These are phyloP conservation scores for Fallopia convolvulus DNA, from an alignment of 148 eudicot species.

Conservation along the genomic window DNA sequence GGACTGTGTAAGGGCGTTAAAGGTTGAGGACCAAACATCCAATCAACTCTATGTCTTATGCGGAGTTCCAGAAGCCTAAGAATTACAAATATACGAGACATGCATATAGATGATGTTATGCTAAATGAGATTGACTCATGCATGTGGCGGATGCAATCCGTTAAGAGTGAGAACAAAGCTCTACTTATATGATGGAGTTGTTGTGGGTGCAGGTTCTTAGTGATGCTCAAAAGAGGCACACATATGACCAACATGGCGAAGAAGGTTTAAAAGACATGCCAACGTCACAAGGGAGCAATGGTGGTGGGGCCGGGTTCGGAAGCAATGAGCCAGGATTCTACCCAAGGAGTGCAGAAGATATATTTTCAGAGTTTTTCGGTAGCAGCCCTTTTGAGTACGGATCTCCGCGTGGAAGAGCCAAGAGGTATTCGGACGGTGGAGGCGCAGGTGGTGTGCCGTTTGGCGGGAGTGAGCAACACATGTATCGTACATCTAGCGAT, in stretches of 20 bases:
- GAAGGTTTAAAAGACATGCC: conserved; percentile 75
- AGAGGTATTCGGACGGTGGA: conserved; percentile 40
- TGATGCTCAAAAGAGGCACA: conserved; percentile 52
- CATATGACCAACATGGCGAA: conserved; percentile 76
- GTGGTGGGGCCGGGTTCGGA: conserved; percentile 21
- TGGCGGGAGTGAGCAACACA: conserved; percentile 26
- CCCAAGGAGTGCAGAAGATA: conserved; percentile 84
- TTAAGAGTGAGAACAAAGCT: too few species aligned
- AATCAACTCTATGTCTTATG: too few species aligned
- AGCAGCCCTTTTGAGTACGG: conserved; percentile 72
- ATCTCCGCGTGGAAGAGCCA: conserved; percentile 36
- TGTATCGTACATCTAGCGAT: conserved; percentile 26
- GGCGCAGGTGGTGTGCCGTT: conserved; percentile 23
- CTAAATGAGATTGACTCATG: background rate
- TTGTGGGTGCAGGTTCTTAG: conserved; percentile 54
- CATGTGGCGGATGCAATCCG: background rate
- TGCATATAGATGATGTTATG: background rate
- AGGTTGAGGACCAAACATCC: too few species aligned
- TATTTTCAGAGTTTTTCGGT: conserved; percentile 86
- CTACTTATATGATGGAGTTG: background rate
- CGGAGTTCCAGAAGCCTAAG: too few species aligned
- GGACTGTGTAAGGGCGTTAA: too few species aligned
- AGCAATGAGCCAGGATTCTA: conserved; percentile 39
- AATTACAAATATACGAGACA: too few species aligned
- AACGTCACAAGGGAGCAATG: conserved; percentile 23